Evolutionary conservation across 345 rosid genomes (phyloP).

Genomic region (Brassica nigra): DNA sequence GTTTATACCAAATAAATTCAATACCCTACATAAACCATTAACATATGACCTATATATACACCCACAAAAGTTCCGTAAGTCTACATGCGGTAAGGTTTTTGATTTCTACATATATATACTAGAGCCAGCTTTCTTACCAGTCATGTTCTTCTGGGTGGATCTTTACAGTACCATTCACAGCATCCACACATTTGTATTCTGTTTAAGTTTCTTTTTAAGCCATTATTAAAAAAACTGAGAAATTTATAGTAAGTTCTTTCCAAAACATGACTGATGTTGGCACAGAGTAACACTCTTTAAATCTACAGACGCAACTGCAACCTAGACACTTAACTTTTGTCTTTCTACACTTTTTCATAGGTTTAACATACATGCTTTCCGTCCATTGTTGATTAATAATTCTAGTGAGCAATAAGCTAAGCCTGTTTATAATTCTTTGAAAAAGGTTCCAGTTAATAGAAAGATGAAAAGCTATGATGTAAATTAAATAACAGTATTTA

Average conservation of each 20-base stretch:
- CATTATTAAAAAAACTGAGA: neutral
- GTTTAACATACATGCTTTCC: neutral
- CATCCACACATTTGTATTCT: neutral
- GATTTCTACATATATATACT: neutral
- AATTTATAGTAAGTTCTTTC: neutral
- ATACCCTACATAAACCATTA: neutral
- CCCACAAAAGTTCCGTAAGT: neutral
- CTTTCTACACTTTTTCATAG: conserved; percentile 2
- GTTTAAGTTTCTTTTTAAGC: neutral
- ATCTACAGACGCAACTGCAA: neutral
- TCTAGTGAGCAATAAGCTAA: neutral
- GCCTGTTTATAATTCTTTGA: neutral
- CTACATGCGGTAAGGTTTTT: neutral
- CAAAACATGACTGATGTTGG: neutral
- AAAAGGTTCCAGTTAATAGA: neutral
- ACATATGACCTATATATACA: neutral
- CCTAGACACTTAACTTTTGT: neutral
- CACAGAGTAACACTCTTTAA: neutral
- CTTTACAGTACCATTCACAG: neutral
- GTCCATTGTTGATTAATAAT: neutral
- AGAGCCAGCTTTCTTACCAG: neutral
- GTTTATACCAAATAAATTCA: neutral
- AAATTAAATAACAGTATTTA: conserved; percentile 21
- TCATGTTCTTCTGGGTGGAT: neutral
- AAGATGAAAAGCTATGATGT: neutral